Percentiles rank a stretch among this genome's conserved stretches.
These are phyloP conservation scores for Amylocarpus encephaloides DNA, from an alignment of 2,329 filamentous ascomycete genomes.

Conservation along the genomic window DNA sequence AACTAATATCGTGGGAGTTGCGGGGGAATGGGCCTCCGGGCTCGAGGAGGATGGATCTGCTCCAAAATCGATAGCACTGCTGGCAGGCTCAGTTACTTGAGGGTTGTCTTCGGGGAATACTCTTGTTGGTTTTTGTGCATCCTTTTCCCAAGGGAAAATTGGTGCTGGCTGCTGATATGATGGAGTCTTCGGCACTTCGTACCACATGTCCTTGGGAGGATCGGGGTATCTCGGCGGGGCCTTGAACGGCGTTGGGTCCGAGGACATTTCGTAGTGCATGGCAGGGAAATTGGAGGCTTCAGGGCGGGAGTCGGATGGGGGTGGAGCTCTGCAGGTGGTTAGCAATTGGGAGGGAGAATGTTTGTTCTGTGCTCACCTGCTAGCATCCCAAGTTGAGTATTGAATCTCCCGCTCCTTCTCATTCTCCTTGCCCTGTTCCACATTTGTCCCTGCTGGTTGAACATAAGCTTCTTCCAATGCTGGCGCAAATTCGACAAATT, in stretches of 20 bases:
- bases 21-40: slow-evolving; percentile 31
- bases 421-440: slow-evolving; percentile 15
- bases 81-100: slow-evolving; percentile 21
- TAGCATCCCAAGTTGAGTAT: slow-evolving; percentile 37
- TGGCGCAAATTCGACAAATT: slow-evolving; percentile 16
- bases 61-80: slow-evolving; percentile 32
- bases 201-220: slow-evolving; percentile 83
- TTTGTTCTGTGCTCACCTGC: slow-evolving; percentile 41
- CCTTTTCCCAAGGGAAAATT: slow-evolving; percentile 87
- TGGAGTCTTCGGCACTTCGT: slow-evolving; percentile 64
- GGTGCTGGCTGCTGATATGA: slow-evolving; percentile 54
- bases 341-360: slow-evolving; percentile 11
- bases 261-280: slow-evolving; percentile 77
- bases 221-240: slow-evolving; percentile 73
- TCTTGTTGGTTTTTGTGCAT: slow-evolving; percentile 56
- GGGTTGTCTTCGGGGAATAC: slow-evolving; percentile 55
- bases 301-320: slow-evolving; percentile 62
- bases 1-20: slow-evolving; percentile 42
- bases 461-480: slow-evolving; percentile 28
- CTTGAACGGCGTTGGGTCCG: slow-evolving; percentile 66
- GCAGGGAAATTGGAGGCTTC: slow-evolving; percentile 81
- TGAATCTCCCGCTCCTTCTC: slow-evolving; percentile 15
- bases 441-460: slow-evolving; percentile 22
- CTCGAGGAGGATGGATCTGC: slow-evolving; percentile 33
- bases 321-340: slow-evolving; percentile 37